Conservation (phyloP, 2,329 filamentous ascomycete genomes). For the Ramularia endophylla region DNA sequence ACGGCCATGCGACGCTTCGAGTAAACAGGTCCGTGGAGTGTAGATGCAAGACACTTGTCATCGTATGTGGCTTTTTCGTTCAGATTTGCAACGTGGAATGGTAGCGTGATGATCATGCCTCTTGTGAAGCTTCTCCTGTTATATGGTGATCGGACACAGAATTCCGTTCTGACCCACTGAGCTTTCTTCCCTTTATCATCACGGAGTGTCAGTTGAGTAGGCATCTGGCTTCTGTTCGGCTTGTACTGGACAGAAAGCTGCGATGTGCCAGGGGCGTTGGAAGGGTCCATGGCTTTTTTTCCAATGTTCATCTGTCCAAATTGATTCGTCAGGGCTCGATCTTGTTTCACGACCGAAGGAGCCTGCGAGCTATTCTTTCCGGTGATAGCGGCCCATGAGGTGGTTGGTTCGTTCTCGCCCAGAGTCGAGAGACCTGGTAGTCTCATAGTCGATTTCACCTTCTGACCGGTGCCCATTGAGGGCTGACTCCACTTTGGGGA, state of each 20-base stretch:
- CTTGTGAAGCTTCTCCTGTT: not conserved
- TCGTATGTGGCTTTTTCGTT: not conserved
- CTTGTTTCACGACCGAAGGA: not conserved
- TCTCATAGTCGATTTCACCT: not conserved
- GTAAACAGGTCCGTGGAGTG: not conserved
- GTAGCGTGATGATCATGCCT: constrained; percentile 16
- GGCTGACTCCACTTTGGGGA: no score
- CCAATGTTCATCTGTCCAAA: not conserved
- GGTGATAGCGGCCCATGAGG: not conserved
- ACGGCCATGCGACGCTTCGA: constrained; percentile 9
- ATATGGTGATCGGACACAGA: not conserved
- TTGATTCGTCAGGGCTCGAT: not conserved
- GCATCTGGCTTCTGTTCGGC: no score
- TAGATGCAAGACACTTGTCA: not conserved
- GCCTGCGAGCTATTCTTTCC: not conserved
- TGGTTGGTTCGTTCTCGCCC: not conserved
- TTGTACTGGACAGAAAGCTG: no score
- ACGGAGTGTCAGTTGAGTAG: no score
- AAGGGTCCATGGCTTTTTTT: not conserved
- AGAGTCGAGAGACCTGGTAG: not conserved
- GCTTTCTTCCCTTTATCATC: not conserved
- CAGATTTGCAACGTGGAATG: constrained; percentile 15
- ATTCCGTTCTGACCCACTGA: not conserved
- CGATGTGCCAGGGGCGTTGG: not conserved
- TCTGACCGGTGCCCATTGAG: not conserved